Base-by-base conservation (phyloP, 306 rosid species). In the Medicago truncatula region DNA sequence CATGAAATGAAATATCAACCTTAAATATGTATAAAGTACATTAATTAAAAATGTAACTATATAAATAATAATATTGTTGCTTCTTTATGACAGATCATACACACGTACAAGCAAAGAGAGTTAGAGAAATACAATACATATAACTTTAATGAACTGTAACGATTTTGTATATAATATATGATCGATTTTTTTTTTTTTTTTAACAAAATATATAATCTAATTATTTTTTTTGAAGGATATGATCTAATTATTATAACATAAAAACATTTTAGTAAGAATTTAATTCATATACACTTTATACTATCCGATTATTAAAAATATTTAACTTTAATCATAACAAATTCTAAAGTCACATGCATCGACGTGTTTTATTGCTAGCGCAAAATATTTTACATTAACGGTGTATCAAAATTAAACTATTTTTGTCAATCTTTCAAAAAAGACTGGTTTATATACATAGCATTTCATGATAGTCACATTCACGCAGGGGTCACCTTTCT, bases 1-100 rank as follows among this genome's bases (percentile, higher is more conserved):
- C 78, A 56, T 63, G 8, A 43, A 54, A 62, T 67, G 67, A 81
- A 25, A 70, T 69, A 39, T 58, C 25, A 81, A 71, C 75, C 78
- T 65, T 31, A 54, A 54, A 56, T 79, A 8, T 28, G 14, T 25
- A 50, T 14, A 9, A 28, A 28, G 14, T 40, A 67, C 16, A 67
- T 43, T 44, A 13, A 12, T 43, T 43, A 15, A 41, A n/a, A 9
- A 50, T 73, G 25, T 9, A 18, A 54, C 17, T 67, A 59, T 46
- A 43, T 54, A 9, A 64, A 41, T 44, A 57, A 57, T 56, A 73
- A 44, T 21, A 13, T 46, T 4, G 52, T 67, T 18, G 23, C 74
- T 66, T 80, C 63, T 52, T 52, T 40, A 70, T 34, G 44, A 77
- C 58, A 71, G 53, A 28, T 36, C 67, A 73, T 12, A 16, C n/a